Conservation (phyloP, 352 stramenopile genomes). For the Sclerospora graminicola region DNA sequence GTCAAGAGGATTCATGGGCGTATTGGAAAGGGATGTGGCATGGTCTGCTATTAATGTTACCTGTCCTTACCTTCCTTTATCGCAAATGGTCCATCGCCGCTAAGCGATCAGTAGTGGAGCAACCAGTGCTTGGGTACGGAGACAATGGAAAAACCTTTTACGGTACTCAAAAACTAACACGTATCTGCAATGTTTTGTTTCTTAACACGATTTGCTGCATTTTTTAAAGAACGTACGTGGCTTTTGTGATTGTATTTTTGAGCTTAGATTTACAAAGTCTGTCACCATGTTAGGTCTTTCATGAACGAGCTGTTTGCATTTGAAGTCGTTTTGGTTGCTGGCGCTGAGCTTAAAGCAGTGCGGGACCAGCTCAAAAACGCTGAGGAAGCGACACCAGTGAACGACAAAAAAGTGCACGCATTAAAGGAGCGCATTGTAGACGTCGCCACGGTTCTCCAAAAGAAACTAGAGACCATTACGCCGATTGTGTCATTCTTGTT, state of each 20-base stretch:
- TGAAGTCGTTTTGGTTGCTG: constrained; percentile 51
- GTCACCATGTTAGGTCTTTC: constrained; percentile 25
- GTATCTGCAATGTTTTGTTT: not conserved
- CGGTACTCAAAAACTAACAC: not conserved
- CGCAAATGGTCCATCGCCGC: constrained; percentile 31
- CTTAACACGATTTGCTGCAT: not conserved
- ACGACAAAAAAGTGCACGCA: constrained; percentile 34
- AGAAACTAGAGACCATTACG: constrained; percentile 44
- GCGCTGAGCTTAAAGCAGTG: constrained; percentile 49
- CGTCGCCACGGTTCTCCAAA: constrained; percentile 41
- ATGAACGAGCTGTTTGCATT: constrained; percentile 57
- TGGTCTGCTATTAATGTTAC: constrained; percentile 37
- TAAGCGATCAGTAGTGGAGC: constrained; percentile 6
- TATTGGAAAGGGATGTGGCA: constrained; percentile 50
- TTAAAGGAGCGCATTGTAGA: constrained; percentile 44
- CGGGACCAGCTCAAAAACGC: constrained; percentile 39
- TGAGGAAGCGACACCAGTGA: constrained; percentile 27
- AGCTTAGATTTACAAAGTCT: not conserved
- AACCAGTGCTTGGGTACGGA: constrained; percentile 35
- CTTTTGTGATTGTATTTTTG: not conserved
- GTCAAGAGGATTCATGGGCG: constrained; percentile 14
- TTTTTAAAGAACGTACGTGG: constrained; percentile 30
- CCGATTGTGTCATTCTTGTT: constrained; percentile 49
- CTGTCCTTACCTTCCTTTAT: constrained; percentile 35
- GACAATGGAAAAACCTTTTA: not conserved